Evolutionary conservation across 2,329 filamentous ascomycete genomes (phyloP).

Genomic region (Clarireedia paspali): DNA sequence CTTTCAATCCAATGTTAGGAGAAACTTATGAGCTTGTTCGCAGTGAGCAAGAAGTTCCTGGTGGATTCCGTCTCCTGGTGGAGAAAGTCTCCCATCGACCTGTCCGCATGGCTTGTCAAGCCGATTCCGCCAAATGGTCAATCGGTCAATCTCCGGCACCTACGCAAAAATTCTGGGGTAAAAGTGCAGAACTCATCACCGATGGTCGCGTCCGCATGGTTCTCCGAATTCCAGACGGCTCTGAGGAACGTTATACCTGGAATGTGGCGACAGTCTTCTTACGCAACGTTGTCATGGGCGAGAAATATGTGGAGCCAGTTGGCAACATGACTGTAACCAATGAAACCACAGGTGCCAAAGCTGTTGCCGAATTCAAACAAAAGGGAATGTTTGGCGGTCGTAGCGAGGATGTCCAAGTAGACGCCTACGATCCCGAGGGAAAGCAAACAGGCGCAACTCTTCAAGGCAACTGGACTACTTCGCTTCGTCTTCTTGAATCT

Average conservation of each 20-base stretch:
- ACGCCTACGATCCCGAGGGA: conserved; percentile 62
- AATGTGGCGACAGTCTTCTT: conserved; percentile 81
- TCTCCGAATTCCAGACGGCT: conserved; percentile 56
- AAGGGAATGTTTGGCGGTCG: conserved; percentile 97
- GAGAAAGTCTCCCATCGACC: conserved; percentile 94
- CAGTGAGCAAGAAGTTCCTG: conserved; percentile 62
- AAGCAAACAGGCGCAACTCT: conserved; percentile 59
- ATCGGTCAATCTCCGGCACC: conserved; percentile 82
- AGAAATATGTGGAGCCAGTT: conserved; percentile 95
- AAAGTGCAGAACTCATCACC: conserved; percentile 88
- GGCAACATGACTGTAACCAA: conserved; percentile 81
- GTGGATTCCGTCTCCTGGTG: conserved; percentile 81
- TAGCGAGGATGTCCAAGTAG: conserved; percentile 78
- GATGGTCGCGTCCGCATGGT: conserved; percentile 78
- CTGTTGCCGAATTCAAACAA: conserved; percentile 82
- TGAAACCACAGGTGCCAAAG: conserved; percentile 76
- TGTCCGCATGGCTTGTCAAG: conserved; percentile 87
- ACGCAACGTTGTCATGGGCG: conserved; percentile 92
- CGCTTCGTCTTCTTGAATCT: conserved; percentile 58
- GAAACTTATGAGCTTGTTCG: conserved; percentile 92
- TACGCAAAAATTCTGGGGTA: conserved; percentile 97
- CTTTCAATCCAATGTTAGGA: conserved; percentile 93
- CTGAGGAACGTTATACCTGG: conserved; percentile 83
- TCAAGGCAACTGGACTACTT: conserved; percentile 75
- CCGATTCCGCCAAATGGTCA: conserved; percentile 78